Base-by-base conservation (phyloP, 129 eudicot genomes). In the Arctium lappa region DNA sequence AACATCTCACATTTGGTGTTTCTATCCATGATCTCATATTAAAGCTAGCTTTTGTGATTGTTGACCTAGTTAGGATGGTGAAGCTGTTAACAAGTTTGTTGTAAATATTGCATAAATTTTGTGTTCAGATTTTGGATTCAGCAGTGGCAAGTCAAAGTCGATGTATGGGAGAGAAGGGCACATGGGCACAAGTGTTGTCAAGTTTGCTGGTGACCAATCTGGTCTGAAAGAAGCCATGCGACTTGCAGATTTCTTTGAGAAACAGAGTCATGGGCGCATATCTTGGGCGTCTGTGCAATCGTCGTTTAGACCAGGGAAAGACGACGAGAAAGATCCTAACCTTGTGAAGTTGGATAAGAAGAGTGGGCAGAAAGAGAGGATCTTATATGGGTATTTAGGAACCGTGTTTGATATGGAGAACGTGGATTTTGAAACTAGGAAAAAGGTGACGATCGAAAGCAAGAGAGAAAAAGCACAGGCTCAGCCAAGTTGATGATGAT, bases 161-260 rank as follows among this genome's bases (percentile, higher is more conserved):
- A 83, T 93, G 89, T 96, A 89, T 42, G 84, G 89, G 9, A 91
- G 92, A 82, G 98, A 96, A 37, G 99, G 99, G 32, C 99, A 93
- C 87, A 78, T 86, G 87, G 98, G 98, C 65, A 81, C 87, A 72
- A 91, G 89, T 8, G 80, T 85, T 48, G 91, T 96, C 50, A 93
- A 91, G 84, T 93, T 90, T 87, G 71, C 88, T 3, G 85, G 89
- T 84, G 95, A 93, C 82, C 90, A 84, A 32, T 86, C 90, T 0
- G 98, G 99, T 72, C 81, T 96, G 31, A 91, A 75, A 84, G 95
- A 96, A 65, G 98, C 98, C 6, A 46, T 88, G 86, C 85, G 91
- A 81, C 85, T 96, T 82, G 84, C 93, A 33, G 91, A 91, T 8
- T 87, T 89, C 79, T 96, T 96, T 39, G 93, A 93, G 87, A 93